Conservation (phyloP, 1,139 yeast genomes). For the Taiozyma sp. region DNA sequence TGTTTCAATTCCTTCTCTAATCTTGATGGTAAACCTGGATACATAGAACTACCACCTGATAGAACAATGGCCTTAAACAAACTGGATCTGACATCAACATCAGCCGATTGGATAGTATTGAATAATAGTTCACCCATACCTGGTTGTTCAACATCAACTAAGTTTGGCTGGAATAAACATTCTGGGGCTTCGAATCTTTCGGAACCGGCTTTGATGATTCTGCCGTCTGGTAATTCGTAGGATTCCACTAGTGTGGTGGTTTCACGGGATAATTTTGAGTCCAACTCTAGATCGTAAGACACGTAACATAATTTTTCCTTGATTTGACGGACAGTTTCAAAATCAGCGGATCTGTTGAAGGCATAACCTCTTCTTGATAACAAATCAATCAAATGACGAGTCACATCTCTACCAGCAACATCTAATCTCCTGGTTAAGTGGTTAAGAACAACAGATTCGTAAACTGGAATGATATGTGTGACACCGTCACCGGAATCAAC, state of each 20-base stretch:
- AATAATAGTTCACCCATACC: conserved; percentile 92
- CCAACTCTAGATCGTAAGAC: conserved; percentile 87
- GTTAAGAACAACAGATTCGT: conserved; percentile 91
- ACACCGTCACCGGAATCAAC: conserved; percentile 96
- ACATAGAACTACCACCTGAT: conserved; percentile 98
- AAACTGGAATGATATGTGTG: conserved; percentile 96
- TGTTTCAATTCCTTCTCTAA: conserved; percentile 95
- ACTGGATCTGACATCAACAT: conserved; percentile 85
- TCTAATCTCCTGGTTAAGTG: conserved; percentile 90
- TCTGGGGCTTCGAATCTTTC: conserved; percentile 98
- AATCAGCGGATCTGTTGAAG: conserved; percentile 96
- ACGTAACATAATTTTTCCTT: conserved; percentile 95
- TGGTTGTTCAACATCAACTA: conserved; percentile 97
- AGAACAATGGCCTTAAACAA: conserved; percentile 88
- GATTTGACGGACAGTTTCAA: conserved; percentile 96
- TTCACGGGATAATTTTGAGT: conserved; percentile 81
- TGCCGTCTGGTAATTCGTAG: conserved; percentile 94
- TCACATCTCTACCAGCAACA: conserved; percentile 98
- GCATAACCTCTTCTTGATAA: conserved; percentile 95
- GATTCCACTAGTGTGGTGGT: conserved; percentile 90
- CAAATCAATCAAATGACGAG: conserved; percentile 85
- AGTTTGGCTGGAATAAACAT: conserved; percentile 92
- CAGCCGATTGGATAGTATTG: conserved; percentile 91
- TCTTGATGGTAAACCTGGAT: conserved; percentile 95
- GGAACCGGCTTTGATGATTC: conserved; percentile 88